Base-by-base conservation (phyloP, 208 protist genomes). In the Acanthamoeba lenticulata region DNA sequence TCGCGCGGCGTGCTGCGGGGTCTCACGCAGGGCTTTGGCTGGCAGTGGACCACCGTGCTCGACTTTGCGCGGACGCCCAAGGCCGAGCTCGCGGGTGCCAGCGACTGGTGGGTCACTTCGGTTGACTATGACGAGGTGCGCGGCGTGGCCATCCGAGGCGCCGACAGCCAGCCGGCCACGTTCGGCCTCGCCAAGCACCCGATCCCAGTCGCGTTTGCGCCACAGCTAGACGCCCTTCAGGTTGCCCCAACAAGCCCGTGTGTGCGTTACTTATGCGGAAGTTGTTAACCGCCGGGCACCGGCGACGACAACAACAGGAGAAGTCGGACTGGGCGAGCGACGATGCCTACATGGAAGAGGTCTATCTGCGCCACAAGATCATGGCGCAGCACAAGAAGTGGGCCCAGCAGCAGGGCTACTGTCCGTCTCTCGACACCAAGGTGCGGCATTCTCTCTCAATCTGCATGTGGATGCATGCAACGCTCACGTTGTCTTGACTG, bases 31-130 rank as follows among this genome's bases (percentile, higher is more conserved):
- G 21, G 36, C 21, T 83, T 42, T 24, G 72, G 72, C 72, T 83
- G 72, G 72, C 72, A 83, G 27, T 83, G 72, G 72, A 83, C 72
- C 42, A 42, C 72, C 42, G 42, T 83, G 36, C 72, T 83, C 40
- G 72, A 83, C 38, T 83, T 83, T 47, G 38, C 32, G 34, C 17
- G 45, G n/a, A 36, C 42, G 72, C n/a, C 40, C 72, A 83, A 83
- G 72, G n/a, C n/a, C n/a, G 60, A 67, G 60, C 60, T 36, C 60
- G n/a, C n/a, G n/a, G 60, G 60, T 19, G 60, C 60, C 60, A 67
- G 60, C 60, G 60, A 67, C 60, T 67, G 60, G 60, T 67, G 60
- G 60, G 7, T 67, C 60, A 67, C 60, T 24, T 67, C 60, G 60
- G 60, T 67, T 13, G 60, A 67, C 60, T 67, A 67, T 29, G 60